Conservation (phyloP, 805 yeast genomes). For the Kodamaea nitidulidarum region DNA sequence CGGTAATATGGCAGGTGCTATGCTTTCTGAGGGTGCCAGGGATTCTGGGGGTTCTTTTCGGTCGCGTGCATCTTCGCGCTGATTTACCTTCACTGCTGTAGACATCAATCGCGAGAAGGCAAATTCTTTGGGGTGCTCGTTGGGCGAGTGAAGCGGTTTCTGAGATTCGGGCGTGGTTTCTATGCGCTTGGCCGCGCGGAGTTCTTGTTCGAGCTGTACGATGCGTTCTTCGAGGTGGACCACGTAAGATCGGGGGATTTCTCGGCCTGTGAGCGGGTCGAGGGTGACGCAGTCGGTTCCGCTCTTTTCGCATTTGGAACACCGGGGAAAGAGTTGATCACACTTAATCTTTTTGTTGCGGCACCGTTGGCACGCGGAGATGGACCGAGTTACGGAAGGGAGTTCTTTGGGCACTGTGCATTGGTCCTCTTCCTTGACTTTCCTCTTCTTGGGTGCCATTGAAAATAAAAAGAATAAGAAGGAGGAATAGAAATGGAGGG, state of each 20-base stretch:
- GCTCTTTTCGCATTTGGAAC: constrained; percentile 59
- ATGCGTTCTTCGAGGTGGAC: constrained; percentile 67
- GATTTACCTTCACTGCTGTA: constrained; percentile 65
- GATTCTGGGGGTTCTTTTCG: not conserved
- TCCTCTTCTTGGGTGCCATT: constrained; percentile 5
- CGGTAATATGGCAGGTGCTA: constrained; percentile 53
- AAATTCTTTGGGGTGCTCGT: constrained; percentile 35
- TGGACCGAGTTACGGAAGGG: constrained; percentile 54
- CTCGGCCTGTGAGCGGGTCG: constrained; percentile 86
- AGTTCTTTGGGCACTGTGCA: not conserved
- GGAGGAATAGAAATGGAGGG: not conserved
- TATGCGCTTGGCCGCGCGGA: constrained; percentile 22
- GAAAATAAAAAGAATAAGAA: not conserved
- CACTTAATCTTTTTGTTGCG: constrained; percentile 63
- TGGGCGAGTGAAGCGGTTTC: not conserved
- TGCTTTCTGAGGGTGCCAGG: too few species aligned
- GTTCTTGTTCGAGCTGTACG: constrained; percentile 48
- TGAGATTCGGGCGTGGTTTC: not conserved
- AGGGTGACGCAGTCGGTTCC: constrained; percentile 74
- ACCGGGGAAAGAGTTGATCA: constrained; percentile 64
- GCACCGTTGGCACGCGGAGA: constrained; percentile 85
- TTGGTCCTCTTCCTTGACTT: constrained; percentile 3
- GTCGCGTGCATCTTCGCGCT: constrained; percentile 9
- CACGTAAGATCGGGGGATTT: constrained; percentile 76
- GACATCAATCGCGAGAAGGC: constrained; percentile 68